Conservation (phyloP, 495 filamentous ascomycete species). For the Margaritispora aquatica region DNA sequence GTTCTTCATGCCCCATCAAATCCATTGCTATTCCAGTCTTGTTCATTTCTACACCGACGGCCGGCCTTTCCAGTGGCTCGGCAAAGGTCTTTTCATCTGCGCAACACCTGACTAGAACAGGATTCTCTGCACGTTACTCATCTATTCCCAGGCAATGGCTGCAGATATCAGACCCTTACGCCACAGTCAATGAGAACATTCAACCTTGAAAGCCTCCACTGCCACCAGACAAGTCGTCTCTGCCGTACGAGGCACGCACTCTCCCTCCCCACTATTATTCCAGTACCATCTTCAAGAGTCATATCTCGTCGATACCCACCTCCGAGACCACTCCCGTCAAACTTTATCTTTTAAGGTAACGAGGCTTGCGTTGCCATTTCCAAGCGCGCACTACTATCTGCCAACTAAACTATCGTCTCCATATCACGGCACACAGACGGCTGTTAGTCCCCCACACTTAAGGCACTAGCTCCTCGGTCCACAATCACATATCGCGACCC, state of each 20-base stretch:
- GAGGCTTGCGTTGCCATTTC: slow-evolving; percentile 16
- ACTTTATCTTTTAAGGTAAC: neutral
- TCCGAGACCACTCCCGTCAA: neutral
- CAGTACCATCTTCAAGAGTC: neutral
- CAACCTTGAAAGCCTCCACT: neutral
- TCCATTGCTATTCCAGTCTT: slow-evolving; percentile 12
- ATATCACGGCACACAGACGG: slow-evolving; percentile 14
- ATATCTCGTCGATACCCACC: slow-evolving; percentile 8
- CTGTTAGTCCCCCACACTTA: slow-evolving; percentile 18
- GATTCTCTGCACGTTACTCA: slow-evolving; percentile 7
- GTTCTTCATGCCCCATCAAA: neutral
- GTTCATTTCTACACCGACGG: neutral
- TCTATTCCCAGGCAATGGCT: neutral
- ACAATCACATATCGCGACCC: neutral
- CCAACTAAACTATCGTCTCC: slow-evolving; percentile 18
- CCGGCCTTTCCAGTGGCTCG: slow-evolving; percentile 15
- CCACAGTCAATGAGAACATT: slow-evolving; percentile 2
- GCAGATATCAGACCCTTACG: slow-evolving; percentile 6
- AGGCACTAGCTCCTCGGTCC: neutral
- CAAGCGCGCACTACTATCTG: neutral
- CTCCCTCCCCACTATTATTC: neutral
- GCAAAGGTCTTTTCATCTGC: neutral
- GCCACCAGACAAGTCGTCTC: neutral
- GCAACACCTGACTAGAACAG: neutral
- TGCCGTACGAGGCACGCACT: neutral